Percentiles rank a stretch among this genome's conserved stretches.
These are phyloP conservation scores for Cyberlindnera samutprakarnensis DNA, from an alignment of 805 yeast species.

Conservation along the genomic window DNA sequence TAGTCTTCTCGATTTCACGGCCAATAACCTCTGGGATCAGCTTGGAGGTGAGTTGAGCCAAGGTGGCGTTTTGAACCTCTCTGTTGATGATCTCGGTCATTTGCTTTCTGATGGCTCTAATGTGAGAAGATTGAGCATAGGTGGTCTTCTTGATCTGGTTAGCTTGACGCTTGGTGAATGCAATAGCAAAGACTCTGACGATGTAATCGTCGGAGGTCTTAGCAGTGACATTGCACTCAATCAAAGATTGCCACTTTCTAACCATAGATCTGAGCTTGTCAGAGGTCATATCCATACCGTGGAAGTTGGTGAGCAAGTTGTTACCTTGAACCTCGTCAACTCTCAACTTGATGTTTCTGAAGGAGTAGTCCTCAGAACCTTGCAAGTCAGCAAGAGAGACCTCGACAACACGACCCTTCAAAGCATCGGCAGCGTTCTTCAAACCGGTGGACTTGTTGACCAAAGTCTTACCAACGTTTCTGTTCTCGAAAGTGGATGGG, in stretches of 20 bases:
- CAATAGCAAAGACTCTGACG: slow-evolving; percentile 93
- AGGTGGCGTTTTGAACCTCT: slow-evolving; percentile 91
- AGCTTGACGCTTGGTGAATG: slow-evolving; percentile 96
- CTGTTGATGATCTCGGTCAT: slow-evolving; percentile 94
- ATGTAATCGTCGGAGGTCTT: slow-evolving; percentile 97
- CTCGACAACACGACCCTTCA: slow-evolving; percentile 96
- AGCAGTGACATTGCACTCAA: slow-evolving; percentile 96
- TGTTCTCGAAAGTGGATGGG: slow-evolving; percentile 97
- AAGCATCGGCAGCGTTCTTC: slow-evolving; percentile 95
- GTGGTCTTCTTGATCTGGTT: slow-evolving; percentile 97
- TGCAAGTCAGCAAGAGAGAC: slow-evolving; percentile 95
- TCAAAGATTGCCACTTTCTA: slow-evolving; percentile 98
- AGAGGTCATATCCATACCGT: slow-evolving; percentile 96
- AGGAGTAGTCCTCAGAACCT: slow-evolving; percentile 98
- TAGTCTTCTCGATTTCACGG: slow-evolving; percentile 95
- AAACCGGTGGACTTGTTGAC: slow-evolving; percentile 98
- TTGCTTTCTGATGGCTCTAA: slow-evolving; percentile 79
- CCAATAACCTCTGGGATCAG: slow-evolving; percentile 98
- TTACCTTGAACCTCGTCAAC: slow-evolving; percentile 99
- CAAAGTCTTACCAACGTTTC: slow-evolving; percentile 97
- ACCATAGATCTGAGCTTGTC: slow-evolving; percentile 97
- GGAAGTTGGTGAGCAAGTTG: slow-evolving; percentile 98
- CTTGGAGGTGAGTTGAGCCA: slow-evolving; percentile 94
- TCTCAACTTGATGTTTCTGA: slow-evolving; percentile 95
- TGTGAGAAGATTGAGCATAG: slow-evolving; percentile 95